Evolutionary conservation across 2,329 filamentous ascomycete species (phyloP), one percentile per base, ranked within the genome.

Genomic region (Hortaea sp.): DNA sequence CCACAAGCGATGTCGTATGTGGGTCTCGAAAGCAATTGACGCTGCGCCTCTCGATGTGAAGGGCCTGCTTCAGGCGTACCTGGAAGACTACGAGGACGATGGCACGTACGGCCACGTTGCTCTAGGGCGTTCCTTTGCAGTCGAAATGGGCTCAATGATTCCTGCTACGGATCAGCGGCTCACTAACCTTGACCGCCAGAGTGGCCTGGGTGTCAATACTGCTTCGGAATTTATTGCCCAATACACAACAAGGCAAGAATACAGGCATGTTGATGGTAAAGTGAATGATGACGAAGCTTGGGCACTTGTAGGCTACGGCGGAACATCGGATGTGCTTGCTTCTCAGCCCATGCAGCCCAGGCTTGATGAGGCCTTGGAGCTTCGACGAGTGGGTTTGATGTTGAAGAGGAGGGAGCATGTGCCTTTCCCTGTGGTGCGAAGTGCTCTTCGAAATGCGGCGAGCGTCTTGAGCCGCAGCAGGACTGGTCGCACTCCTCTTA

Each of bases 191-290:
- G 86, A 94, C 54, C 77, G 76, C 32, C 77, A 85, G 52, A 81
- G 84, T 12, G 79, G 83, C 41, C 79, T 79, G 45, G 79, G 79
- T 51, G 83, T 95, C 63, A 95, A 97, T 63, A 88, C 89, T 7
- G 88, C 87, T 0, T 97, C 92, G 2, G 90, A 97, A 63, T 95
- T 98, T 58, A 81, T 98, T 61, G 88, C 92, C 1, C 90, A 98
- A 61, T 98, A 98, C 63, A 97, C 90, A 3, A 94, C 88, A 28
- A 84, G 92, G 34, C 94, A 98, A 63, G 89, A 95, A 61, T 98
- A 98, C 65, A 82, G 89, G 47, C 90, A 90, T 60, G 81, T 88
- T 7, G 88, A 95, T 62, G 77, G 80, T 2, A 69, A 50, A 38
- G 40, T 49, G 5, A 39, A 32, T 5, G 38, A 20, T 10, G 59